A percentile compares a stretch with the other conserved stretches of the same genome.
phyloP scores from a whole-genome alignment of 2,329 filamentous ascomycete genomes.

The Zasmidium angulare region DNA sequence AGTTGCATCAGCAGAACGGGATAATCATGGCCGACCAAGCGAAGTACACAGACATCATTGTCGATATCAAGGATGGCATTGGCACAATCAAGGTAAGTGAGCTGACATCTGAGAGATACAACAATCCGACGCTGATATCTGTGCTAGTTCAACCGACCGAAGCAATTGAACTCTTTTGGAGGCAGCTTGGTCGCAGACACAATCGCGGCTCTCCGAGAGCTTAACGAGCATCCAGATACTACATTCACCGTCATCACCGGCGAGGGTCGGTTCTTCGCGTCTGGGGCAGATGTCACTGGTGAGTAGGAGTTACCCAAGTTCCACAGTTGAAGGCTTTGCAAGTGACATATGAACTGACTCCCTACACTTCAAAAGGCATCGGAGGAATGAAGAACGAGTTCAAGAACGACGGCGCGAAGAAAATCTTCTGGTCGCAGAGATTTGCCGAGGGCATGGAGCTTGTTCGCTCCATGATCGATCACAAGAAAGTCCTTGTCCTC shows the following conservation, averaged over 20 bases:
- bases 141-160: constrained; percentile 29
- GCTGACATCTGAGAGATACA: neutral
- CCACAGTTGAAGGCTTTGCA: neutral
- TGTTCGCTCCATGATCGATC: constrained; percentile 29
- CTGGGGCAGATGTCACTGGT: constrained; percentile 30
- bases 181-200: constrained; percentile 27
- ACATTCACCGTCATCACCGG: constrained; percentile 31
- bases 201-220: constrained; percentile 27
- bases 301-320: neutral
- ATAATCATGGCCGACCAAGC: neutral
- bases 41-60: constrained; percentile 28
- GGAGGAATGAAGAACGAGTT: constrained; percentile 16
- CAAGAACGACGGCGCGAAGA: constrained; percentile 28
- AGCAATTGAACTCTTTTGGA: constrained; percentile 29
- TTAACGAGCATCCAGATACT: constrained; percentile 28
- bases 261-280: constrained; percentile 29
- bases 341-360: neutral
- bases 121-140: neutral
- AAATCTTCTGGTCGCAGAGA: constrained; percentile 26
- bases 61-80: constrained; percentile 25
- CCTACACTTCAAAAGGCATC: constrained; percentile 15
- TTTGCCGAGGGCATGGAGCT: constrained; percentile 27
- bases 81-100: constrained; percentile 27
- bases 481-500: constrained; percentile 30
- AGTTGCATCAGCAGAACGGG: neutral